Evolutionary conservation across 2,329 filamentous ascomycete genomes (phyloP), one percentile per base, ranked within the genome.

Genomic region (Cercospora sp.): DNA sequence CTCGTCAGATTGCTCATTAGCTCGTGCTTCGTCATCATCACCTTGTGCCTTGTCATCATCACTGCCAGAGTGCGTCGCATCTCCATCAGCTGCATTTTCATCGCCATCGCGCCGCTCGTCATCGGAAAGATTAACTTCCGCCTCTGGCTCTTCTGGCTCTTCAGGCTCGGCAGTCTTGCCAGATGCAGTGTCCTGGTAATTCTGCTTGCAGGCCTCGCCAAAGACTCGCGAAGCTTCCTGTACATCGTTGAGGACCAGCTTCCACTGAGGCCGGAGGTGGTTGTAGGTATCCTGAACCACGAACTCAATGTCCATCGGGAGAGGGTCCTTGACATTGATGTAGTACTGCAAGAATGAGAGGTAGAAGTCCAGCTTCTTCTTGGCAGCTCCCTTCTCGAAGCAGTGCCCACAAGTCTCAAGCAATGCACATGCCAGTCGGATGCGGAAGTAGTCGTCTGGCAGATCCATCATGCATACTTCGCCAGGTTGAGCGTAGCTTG

Each of bases 311-410:
- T 99, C 95, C 92, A 99, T 96, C 0, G 96, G 95, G 45, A 97
- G 81, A 0, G 91, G 86, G 20, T 94, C 89, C 80, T 99, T 99
- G 20, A 92, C 93, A 75, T 91, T 89, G 73, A 98, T 90, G 80
- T 99, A 99, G 79, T 97, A 98, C 84, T 96, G 94, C 75, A 99
- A 93, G 80, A 98, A 98, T 0, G 91, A 94, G 69, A 99, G 84
- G 80, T 98, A 99, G 79, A 97, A 98, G 76, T 99, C 95, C 9
- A 99, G 86, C 81, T 98, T 99, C 84, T 98, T 98, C 79, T 94
- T 96, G 1, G 94, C 92, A 53, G 91, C 89, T 7, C 96, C 95
- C 74, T 94, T 91, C 79, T 95, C 95, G 75, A 97, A 99, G 82
- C 94, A 99, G 79, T 96, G 90, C 64, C 96, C 95, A 73, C 94